A percentile compares a stretch with the other conserved stretches of the same genome.
Conservation (phyloP, 148 eudicot species). For the Persicaria maculosa region DNA sequence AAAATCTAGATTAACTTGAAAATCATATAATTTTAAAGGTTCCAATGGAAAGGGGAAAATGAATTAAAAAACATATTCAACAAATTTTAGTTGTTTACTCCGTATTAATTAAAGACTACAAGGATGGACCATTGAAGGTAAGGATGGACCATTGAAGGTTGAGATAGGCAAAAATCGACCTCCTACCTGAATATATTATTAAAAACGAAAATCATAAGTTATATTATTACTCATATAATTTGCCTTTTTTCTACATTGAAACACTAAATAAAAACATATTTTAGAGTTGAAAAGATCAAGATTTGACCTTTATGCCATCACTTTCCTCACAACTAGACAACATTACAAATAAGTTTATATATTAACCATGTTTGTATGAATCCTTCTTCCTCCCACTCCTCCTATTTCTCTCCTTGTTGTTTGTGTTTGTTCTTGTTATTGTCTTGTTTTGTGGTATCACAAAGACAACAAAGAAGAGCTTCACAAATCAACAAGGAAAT, state of each 20-base stretch:
- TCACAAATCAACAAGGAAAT: slow-evolving; percentile 3
- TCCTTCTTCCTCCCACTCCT: neutral
- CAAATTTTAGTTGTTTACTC: too few species aligned
- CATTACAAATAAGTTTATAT: neutral
- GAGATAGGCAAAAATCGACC: neutral
- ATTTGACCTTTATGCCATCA: neutral
- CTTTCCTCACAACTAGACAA: neutral
- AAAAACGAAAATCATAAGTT: too few species aligned
- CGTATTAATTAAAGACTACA: too few species aligned
- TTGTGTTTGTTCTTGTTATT: neutral
- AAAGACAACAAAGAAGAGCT: neutral
- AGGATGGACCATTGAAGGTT: neutral
- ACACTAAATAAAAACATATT: neutral
- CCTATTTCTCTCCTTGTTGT: neutral
- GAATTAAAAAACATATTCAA: too few species aligned
- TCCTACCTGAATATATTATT: too few species aligned
- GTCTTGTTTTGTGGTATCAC: neutral
- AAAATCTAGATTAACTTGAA: neutral
- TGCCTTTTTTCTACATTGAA: too few species aligned
- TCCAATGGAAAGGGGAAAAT: too few species aligned
- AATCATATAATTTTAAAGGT: neutral
- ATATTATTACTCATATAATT: too few species aligned
- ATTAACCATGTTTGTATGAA: neutral
- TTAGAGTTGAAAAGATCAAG: neutral
- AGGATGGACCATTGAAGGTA: neutral